phyloP scores from a whole-genome alignment of 192 early-diverging fungal genomes.

The Thamnidium elegans region DNA sequence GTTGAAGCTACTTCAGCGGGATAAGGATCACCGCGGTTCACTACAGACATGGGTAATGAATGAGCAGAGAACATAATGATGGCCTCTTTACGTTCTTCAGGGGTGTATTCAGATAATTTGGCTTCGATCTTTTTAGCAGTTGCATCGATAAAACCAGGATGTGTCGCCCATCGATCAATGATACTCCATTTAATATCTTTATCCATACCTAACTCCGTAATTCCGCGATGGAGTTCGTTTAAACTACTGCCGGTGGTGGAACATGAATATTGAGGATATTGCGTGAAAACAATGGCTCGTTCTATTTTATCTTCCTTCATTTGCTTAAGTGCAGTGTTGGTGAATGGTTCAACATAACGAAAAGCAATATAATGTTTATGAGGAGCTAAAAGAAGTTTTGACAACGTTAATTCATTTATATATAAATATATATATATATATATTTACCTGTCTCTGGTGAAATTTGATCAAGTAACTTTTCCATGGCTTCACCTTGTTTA shows the following conservation, averaged over 20 bases:
- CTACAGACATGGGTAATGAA: conserved; percentile 89
- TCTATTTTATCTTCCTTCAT: conserved; percentile 83
- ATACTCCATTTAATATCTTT: conserved; percentile 83
- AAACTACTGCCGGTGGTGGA: conserved; percentile 91
- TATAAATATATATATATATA: background rate
- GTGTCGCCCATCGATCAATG: conserved; percentile 93
- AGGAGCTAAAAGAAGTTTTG: conserved; percentile 53
- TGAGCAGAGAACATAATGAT: conserved; percentile 94
- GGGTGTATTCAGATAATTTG: conserved; percentile 62
- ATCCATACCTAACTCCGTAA: conserved; percentile 60
- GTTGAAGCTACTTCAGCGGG: conserved; percentile 84
- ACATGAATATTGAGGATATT: conserved; percentile 98
- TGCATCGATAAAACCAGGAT: conserved; percentile 79
- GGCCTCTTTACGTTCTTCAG: conserved; percentile 63
- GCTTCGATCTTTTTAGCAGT: conserved; percentile 79
- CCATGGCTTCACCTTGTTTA: conserved; percentile 78
- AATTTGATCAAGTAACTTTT: conserved; percentile 66
- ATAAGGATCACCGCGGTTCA: conserved; percentile 90
- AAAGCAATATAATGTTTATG: conserved; percentile 93
- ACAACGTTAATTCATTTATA: background rate
- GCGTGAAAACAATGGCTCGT: conserved; percentile 85
- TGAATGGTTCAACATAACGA: conserved; percentile 83
- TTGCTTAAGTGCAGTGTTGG: conserved; percentile 63
- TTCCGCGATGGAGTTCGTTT: conserved; percentile 77
- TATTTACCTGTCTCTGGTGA: conserved; percentile 69